phyloP scores from a whole-genome alignment of 495 filamentous ascomycete genomes.

The Tuber calosporum region DNA sequence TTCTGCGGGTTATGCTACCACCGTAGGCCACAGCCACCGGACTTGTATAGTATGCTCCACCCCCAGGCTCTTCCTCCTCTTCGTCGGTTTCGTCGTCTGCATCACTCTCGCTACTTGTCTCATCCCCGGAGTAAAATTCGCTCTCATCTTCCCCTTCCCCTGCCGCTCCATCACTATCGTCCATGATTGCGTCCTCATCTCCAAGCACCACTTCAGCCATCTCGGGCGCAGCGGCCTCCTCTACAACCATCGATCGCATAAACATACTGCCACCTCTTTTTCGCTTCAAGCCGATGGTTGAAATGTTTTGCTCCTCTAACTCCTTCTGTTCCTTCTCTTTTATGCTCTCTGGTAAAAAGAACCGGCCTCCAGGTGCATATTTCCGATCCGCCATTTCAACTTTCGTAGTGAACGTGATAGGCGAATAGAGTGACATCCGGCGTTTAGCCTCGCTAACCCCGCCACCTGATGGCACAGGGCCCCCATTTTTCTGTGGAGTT shows the following conservation, averaged over 20 bases:
- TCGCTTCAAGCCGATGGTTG: conserved; percentile 21
- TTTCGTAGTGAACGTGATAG: conserved; percentile 36
- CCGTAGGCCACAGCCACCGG: conserved; percentile 22
- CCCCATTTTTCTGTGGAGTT: conserved; percentile 30
- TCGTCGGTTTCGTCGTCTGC: conserved; percentile 40
- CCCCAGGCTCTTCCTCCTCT: conserved; percentile 29
- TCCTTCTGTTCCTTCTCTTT: conserved; percentile 38
- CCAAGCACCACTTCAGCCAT: conserved; percentile 24
- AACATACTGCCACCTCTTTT: conserved; percentile 27
- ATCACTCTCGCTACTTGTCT: conserved; percentile 36
- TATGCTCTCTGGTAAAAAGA: conserved; percentile 37
- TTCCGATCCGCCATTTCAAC: conserved; percentile 41
- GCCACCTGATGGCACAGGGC: conserved; percentile 3
- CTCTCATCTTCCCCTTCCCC: conserved; percentile 33
- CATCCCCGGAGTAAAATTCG: conserved; percentile 33
- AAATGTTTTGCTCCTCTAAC: conserved; percentile 26
- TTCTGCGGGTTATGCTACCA: conserved; percentile 14
- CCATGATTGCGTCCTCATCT: conserved; percentile 31
- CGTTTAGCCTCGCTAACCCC: conserved; percentile 34
- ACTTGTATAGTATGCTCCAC: conserved; percentile 30
- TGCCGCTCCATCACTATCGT: conserved; percentile 28
- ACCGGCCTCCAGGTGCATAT: conserved; percentile 40
- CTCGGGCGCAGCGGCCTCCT: conserved; percentile 26
- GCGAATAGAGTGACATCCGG: conserved; percentile 38
- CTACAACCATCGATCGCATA: conserved; percentile 23